phyloP scores from a whole-genome alignment of 78 protist genomes.

The Monocercomonoides exilis region DNA sequence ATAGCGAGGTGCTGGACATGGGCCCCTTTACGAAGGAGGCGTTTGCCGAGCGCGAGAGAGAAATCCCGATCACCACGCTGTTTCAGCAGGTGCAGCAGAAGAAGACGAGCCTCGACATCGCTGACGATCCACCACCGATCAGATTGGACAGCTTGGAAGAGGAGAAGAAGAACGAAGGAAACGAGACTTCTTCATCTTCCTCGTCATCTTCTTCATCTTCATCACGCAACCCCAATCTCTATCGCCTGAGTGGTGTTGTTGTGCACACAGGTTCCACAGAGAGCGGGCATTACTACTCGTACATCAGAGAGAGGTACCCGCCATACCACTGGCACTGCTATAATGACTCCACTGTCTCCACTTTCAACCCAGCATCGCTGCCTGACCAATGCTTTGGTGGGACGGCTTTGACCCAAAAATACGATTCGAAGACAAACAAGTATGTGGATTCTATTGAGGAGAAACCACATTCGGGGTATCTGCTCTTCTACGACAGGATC shows the following conservation, averaged over 20 bases:
- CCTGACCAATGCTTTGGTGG: conserved; percentile 65
- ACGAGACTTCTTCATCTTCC: not conserved
- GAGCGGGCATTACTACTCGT: conserved; percentile 75
- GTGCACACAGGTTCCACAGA: conserved; percentile 80
- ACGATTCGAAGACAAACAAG: not conserved
- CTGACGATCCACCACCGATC: no score
- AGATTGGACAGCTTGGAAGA: no score
- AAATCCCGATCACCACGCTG: not conserved
- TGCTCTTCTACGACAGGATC: conserved; percentile 64
- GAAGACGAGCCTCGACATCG: no score
- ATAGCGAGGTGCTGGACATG: conserved; percentile 34
- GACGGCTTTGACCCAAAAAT: not conserved
- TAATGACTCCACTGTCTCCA: conserved; percentile 63
- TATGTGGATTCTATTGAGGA: not conserved
- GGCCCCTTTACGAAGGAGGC: not conserved
- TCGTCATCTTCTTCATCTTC: not conserved
- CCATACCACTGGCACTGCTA: conserved; percentile 56
- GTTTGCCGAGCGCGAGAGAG: not conserved
- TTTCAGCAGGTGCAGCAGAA: not conserved
- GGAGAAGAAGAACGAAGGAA: not conserved
- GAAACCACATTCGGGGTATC: conserved; percentile 65
- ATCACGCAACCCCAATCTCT: conserved; percentile 11
- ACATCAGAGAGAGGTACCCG: conserved; percentile 49
- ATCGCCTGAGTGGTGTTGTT: conserved; percentile 63
- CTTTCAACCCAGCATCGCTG: conserved; percentile 50